phyloP scores from a whole-genome alignment of 306 rosid species.

The Trifolium repens region DNA sequence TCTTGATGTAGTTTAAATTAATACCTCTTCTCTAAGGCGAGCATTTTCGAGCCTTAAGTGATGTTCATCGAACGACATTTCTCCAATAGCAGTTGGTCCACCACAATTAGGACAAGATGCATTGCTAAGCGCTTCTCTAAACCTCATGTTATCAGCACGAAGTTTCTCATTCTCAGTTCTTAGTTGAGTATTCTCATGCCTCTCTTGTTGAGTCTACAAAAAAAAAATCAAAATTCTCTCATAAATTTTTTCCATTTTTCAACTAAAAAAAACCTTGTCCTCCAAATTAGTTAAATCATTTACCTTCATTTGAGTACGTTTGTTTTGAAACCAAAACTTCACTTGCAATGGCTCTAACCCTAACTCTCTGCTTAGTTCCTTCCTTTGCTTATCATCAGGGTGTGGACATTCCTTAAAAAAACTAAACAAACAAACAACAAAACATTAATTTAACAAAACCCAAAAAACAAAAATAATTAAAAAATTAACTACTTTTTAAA shows the following conservation, averaged over 20 bases:
- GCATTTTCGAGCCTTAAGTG: constrained; percentile 92
- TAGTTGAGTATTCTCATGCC: constrained; percentile 85
- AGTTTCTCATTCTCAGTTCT: constrained; percentile 89
- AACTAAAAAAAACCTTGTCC: not conserved
- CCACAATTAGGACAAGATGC: constrained; percentile 98
- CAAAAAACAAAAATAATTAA: not conserved
- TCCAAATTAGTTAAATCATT: not conserved
- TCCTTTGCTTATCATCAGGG: constrained; percentile 99
- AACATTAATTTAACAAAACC: not conserved
- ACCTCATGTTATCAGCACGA: constrained; percentile 84
- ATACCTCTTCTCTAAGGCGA: constrained; percentile 90
- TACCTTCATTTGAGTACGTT: constrained; percentile 99
- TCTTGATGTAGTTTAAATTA: not conserved
- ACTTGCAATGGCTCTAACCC: constrained; percentile 92
- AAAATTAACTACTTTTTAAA: not conserved
- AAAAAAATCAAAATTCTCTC: not conserved
- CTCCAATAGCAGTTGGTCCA: constrained; percentile 93
- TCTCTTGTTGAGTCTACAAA: constrained; percentile 85
- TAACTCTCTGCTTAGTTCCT: constrained; percentile 88
- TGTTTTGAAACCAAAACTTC: constrained; percentile 98
- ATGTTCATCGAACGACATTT: constrained; percentile 98
- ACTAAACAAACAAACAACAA: constrained; percentile 38
- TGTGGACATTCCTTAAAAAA: constrained; percentile 99
- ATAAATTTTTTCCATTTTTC: not conserved
- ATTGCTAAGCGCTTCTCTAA: constrained; percentile 90